phyloP scores from a whole-genome alignment of 169 alveolate species.

The Cystoisospora suis region DNA sequence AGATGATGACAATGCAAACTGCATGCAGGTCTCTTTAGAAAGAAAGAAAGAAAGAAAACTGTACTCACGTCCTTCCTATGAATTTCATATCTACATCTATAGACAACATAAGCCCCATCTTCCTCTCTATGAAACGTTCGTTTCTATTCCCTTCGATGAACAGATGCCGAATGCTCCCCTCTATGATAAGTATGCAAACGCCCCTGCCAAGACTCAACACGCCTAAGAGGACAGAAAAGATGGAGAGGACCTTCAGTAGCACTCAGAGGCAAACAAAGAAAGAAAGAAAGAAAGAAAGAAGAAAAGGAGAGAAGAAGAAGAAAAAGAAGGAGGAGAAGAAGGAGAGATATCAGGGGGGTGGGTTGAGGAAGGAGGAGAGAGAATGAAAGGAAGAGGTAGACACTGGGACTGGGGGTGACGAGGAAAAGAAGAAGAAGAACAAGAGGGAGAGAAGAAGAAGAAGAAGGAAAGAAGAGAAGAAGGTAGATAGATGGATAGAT shows the following conservation, averaged over 20 bases:
- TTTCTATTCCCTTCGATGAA: not conserved
- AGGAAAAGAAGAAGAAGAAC: too few relatives aligned
- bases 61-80: constrained; percentile 1
- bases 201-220: too few relatives aligned
- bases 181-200: not conserved
- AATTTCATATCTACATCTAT: not conserved
- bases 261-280: not conserved
- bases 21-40: too few relatives aligned
- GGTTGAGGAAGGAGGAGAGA: not conserved
- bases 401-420: too few relatives aligned
- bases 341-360: too few relatives aligned
- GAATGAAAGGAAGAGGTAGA: too few relatives aligned
- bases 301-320: not conserved
- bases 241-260: too few relatives aligned
- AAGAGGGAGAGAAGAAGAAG: too few relatives aligned
- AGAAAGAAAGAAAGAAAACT: not conserved
- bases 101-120: not conserved
- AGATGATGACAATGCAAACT: too few relatives aligned
- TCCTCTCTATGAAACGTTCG: not conserved
- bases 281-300: not conserved
- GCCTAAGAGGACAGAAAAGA: too few relatives aligned
- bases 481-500: too few relatives aligned
- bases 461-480: too few relatives aligned
- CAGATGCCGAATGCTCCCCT: constrained; percentile 13
- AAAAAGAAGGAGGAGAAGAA: not conserved